phyloP scores from a whole-genome alignment of 192 early-diverging fungal genomes.

The Backusella tuberculispora region DNA sequence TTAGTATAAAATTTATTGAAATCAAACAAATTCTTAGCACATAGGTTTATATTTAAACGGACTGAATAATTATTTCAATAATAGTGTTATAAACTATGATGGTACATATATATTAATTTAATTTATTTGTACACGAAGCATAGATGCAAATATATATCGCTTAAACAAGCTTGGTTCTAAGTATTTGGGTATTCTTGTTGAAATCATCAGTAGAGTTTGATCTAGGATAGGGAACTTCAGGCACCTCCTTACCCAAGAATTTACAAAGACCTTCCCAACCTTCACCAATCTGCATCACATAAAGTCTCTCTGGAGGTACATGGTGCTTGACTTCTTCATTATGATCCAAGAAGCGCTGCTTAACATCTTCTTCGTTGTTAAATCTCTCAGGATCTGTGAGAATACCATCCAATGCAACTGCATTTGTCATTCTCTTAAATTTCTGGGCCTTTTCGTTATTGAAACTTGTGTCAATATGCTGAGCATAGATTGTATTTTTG shows the following conservation, averaged over 20 bases:
- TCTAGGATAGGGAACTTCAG: slow-evolving; percentile 19
- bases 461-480: neutral
- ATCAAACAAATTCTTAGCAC: too few relatives aligned
- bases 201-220: slow-evolving; percentile 1
- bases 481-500: slow-evolving; percentile 8
- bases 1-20: too few relatives aligned
- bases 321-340: slow-evolving; percentile 9
- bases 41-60: too few relatives aligned
- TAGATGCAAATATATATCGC: neutral
- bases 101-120: neutral
- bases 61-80: too few relatives aligned
- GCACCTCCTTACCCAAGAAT: slow-evolving; percentile 9
- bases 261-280: slow-evolving; percentile 15
- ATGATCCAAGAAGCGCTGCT: slow-evolving; percentile 2
- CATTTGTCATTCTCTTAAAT: neutral
- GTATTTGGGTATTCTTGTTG: neutral
- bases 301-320: slow-evolving; percentile 7
- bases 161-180: neutral
- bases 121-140: neutral
- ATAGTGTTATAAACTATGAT: too few relatives aligned
- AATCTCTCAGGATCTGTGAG: neutral
- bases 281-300: slow-evolving; percentile 18
- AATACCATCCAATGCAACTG: neutral
- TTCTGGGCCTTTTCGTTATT: neutral
- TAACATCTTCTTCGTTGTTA: neutral